phyloP scores from a whole-genome alignment of 306 rosid genomes.

The Oxytropis ochrocephala region DNA sequence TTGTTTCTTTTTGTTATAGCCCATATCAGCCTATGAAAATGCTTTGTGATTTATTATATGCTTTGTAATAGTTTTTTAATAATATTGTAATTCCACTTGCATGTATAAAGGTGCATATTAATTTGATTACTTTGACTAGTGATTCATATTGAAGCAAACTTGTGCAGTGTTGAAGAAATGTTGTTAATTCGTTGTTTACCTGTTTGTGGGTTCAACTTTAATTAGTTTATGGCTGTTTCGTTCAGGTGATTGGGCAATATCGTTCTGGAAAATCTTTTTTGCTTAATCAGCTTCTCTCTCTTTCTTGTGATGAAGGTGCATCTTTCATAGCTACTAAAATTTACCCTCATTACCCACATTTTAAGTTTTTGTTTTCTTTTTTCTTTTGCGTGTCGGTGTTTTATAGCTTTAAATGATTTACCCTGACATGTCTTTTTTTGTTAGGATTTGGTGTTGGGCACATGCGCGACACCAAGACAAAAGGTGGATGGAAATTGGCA shows the following conservation, averaged over 20 bases:
- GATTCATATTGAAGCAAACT: constrained; percentile 6
- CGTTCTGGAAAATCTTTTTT: constrained; percentile 96
- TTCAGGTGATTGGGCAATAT: constrained; percentile 94
- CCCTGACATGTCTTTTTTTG: constrained; percentile 1
- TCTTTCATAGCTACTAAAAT: constrained; percentile 10
- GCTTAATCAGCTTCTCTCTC: constrained; percentile 95
- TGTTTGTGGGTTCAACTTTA: constrained; percentile 14
- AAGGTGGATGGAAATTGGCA: constrained; percentile 47
- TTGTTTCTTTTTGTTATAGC: background rate
- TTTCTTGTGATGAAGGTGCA: constrained; percentile 90
- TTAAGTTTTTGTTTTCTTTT: background rate
- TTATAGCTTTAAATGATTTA: constrained; percentile 13
- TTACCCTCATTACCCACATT: background rate
- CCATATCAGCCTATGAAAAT: background rate
- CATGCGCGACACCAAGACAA: constrained; percentile 94
- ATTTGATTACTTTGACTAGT: background rate
- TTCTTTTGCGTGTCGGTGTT: background rate
- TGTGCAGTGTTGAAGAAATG: background rate
- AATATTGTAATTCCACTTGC: background rate
- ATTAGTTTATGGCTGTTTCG: constrained; percentile 14
- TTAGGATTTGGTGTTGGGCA: constrained; percentile 98
- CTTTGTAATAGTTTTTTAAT: background rate
- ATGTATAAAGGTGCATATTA: background rate
- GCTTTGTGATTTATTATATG: background rate
- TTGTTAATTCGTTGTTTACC: background rate